Evolutionary conservation across 2,329 filamentous ascomycete genomes (phyloP).

Genomic region (Capronia coronata): DNA sequence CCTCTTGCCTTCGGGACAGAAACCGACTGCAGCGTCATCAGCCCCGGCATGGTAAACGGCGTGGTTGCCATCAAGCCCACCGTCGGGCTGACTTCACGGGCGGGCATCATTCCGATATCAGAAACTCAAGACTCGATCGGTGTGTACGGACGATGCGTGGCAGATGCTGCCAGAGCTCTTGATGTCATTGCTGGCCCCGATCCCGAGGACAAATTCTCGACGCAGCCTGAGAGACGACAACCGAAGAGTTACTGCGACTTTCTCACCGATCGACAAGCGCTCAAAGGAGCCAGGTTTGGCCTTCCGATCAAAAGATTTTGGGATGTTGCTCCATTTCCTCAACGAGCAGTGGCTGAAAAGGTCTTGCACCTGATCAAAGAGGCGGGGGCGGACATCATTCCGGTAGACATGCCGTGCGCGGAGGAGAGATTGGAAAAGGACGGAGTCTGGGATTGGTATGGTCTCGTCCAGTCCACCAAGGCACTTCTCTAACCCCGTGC

Average conservation of each 20-base stretch:
- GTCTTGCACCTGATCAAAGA: slow-evolving; percentile 34
- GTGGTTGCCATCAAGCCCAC: slow-evolving; percentile 35
- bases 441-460: slow-evolving; percentile 32
- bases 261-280: slow-evolving; percentile 13
- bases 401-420: slow-evolving; percentile 29
- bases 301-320: slow-evolving; percentile 42
- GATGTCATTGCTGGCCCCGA: slow-evolving; percentile 23
- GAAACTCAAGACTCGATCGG: slow-evolving; percentile 29
- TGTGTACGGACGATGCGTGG: slow-evolving; percentile 26
- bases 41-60: slow-evolving; percentile 32
- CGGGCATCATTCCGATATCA: slow-evolving; percentile 32
- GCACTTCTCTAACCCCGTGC: background rate
- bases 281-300: slow-evolving; percentile 26
- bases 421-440: slow-evolving; percentile 29
- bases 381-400: slow-evolving; percentile 34
- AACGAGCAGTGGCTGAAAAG: slow-evolving; percentile 34
- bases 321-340: slow-evolving; percentile 38
- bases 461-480: background rate
- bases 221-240: slow-evolving; percentile 15
- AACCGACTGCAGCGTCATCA: slow-evolving; percentile 33
- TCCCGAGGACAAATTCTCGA: slow-evolving; percentile 19
- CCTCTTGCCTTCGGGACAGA: slow-evolving; percentile 35
- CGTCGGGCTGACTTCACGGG: slow-evolving; percentile 30
- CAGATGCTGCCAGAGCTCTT: slow-evolving; percentile 24
- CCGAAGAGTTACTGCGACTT: slow-evolving; percentile 18